Evolutionary conservation across 495 filamentous ascomycete species (phyloP).

Genomic region (Penicillium herquei): DNA sequence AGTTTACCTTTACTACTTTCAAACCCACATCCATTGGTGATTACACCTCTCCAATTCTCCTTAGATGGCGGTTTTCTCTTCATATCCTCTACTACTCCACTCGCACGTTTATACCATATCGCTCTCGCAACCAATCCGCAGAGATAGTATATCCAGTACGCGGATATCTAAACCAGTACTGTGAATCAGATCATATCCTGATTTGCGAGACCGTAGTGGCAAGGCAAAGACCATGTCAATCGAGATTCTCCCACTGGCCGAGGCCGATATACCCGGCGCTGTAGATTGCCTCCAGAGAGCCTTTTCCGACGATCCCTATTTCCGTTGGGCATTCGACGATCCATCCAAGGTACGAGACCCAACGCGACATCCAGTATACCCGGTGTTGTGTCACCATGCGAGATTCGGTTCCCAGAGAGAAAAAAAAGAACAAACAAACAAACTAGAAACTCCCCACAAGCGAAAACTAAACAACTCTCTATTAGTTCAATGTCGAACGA

Average conservation of each 20-base stretch:
- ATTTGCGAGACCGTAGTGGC: constrained; percentile 22
- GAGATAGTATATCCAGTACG: constrained; percentile 35
- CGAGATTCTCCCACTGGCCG: constrained; percentile 51
- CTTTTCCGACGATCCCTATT: constrained; percentile 66
- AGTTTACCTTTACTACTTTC: constrained; percentile 1
- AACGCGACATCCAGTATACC: constrained; percentile 1
- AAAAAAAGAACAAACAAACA: neutral
- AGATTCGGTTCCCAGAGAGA: neutral
- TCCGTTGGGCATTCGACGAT: constrained; percentile 58
- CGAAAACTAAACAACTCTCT: constrained; percentile 6
- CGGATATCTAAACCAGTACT: constrained; percentile 21
- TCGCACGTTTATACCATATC: constrained; percentile 41
- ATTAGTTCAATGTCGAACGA: constrained; percentile 52
- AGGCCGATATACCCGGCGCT: constrained; percentile 60
- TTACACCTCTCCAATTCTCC: constrained; percentile 20
- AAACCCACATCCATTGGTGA: constrained; percentile 12
- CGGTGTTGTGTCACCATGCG: neutral
- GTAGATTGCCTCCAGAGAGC: constrained; percentile 57
- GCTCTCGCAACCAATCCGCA: constrained; percentile 35
- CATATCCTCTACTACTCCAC: constrained; percentile 34
- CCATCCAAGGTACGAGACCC: constrained; percentile 46
- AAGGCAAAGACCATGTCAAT: constrained; percentile 49
- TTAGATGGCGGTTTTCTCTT: constrained; percentile 41
- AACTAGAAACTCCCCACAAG: neutral
- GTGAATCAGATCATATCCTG: constrained; percentile 10